Conservation (phyloP, 2,329 filamentous ascomycete genomes). For the Fusarium sp. region DNA sequence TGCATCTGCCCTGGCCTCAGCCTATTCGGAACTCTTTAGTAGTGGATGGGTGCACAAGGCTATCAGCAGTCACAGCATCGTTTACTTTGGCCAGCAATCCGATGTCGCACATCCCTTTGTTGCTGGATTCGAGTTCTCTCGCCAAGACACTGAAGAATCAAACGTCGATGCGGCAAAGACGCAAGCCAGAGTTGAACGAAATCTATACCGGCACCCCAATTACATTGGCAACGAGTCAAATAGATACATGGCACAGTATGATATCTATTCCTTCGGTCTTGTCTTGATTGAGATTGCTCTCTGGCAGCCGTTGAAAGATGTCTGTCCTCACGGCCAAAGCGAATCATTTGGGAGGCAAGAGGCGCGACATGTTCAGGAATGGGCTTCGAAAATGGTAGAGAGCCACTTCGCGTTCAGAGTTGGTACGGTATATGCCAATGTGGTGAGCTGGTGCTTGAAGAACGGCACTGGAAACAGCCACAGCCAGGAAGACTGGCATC, state of each 20-base stretch:
- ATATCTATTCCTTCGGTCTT: slow-evolving; percentile 6
- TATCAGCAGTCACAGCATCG: neutral
- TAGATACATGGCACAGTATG: slow-evolving; percentile 2
- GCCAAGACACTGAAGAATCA: slow-evolving; percentile 1
- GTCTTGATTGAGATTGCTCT: slow-evolving; percentile 4
- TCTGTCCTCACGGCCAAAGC: no score
- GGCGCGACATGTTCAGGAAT: no score
- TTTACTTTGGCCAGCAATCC: neutral
- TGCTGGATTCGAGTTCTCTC: slow-evolving; percentile 3
- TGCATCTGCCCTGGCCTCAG: neutral
- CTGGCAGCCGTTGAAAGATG: neutral
- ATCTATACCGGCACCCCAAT: slow-evolving; percentile 1
- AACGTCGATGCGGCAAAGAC: neutral
- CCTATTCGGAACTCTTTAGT: neutral
- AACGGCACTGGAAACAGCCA: no score
- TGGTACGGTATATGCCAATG: no score
- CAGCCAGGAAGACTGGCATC: no score
- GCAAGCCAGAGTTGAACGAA: neutral
- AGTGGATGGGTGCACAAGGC: slow-evolving; percentile 11
- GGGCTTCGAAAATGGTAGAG: no score
- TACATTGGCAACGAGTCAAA: slow-evolving; percentile 2
- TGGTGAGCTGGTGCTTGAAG: no score
- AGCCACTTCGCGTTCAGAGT: no score
- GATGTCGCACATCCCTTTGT: neutral
- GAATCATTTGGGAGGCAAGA: no score